These are phyloP conservation scores for Rhodotorula sp. DNA, from an alignment of 1,284 basidiomycete species.

Conservation along the genomic window DNA sequence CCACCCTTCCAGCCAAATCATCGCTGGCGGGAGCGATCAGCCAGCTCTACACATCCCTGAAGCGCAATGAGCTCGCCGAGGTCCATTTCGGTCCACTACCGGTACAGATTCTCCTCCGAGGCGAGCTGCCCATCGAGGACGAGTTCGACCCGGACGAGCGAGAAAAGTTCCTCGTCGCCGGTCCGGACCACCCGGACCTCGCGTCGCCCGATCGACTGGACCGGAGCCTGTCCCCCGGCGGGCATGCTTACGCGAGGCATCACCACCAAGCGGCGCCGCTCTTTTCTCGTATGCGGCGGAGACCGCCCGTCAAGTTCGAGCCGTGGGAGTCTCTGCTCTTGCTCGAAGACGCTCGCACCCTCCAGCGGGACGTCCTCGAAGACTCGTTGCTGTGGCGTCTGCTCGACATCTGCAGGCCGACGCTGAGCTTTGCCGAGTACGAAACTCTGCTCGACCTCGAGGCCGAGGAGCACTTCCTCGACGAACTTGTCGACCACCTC, in stretches of 20 bases:
- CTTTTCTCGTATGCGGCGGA: constrained; percentile 35
- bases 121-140: constrained; percentile 37
- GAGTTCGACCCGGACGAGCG: constrained; percentile 17
- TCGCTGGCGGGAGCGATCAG: constrained; percentile 32
- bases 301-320: constrained; percentile 54
- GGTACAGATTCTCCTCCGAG: constrained; percentile 38
- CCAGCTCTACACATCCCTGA: constrained; percentile 34
- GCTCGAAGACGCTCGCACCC: constrained; percentile 51
- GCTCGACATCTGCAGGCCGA: constrained; percentile 55
- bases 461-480: constrained; percentile 29
- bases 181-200: constrained; percentile 53
- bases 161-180: constrained; percentile 19
- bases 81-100: constrained; percentile 28
- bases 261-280: constrained; percentile 24
- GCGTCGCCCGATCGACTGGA: constrained; percentile 54
- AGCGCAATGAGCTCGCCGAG: constrained; percentile 29
- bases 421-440: constrained; percentile 43
- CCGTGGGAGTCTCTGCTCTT: constrained; percentile 91
- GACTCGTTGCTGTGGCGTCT: constrained; percentile 52
- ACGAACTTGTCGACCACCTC: constrained; percentile 53
- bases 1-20: constrained; percentile 23
- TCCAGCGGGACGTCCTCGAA: constrained; percentile 59
- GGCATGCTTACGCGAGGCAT: constrained; percentile 11
- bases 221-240: constrained; percentile 19
- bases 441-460: constrained; percentile 43